phyloP scores from a whole-genome alignment of 148 eudicot genomes.

The Vaccinium vitisidaea region DNA sequence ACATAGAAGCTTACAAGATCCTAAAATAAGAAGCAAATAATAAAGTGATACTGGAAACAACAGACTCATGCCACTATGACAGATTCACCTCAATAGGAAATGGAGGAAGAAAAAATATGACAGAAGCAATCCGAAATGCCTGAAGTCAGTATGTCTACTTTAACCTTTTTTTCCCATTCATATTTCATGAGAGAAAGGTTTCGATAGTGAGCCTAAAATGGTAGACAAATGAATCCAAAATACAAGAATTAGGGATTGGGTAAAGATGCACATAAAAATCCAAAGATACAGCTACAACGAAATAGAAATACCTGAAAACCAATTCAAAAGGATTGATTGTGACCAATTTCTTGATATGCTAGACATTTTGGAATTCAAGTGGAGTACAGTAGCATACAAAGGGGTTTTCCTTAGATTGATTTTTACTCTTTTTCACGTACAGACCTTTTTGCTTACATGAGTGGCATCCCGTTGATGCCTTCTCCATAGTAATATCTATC shows the following conservation, averaged over 20 bases:
- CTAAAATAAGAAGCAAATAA: not conserved
- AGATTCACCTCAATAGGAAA: not conserved
- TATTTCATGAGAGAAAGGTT: conserved; percentile 2
- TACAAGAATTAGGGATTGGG: not conserved
- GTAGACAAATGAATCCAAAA: not conserved
- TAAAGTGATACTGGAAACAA: conserved; percentile 2
- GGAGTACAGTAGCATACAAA: no score
- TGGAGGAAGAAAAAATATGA: not conserved
- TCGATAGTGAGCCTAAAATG: not conserved
- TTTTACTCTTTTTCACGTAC: no score
- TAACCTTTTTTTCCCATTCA: not conserved
- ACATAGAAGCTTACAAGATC: not conserved
- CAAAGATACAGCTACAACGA: not conserved
- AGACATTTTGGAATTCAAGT: no score
- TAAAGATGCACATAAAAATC: not conserved
- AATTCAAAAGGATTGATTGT: not conserved
- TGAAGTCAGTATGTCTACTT: not conserved
- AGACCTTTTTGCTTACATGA: no score
- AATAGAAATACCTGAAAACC: not conserved
- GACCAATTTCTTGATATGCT: no score
- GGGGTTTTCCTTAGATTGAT: no score
- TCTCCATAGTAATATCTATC: no score
- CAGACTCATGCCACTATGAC: not conserved
- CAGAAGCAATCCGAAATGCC: not conserved
- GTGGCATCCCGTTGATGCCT: no score